Evolutionary conservation across 179 eudicot genomes (phyloP).

Genomic region (Vitellaria paradoxa): DNA sequence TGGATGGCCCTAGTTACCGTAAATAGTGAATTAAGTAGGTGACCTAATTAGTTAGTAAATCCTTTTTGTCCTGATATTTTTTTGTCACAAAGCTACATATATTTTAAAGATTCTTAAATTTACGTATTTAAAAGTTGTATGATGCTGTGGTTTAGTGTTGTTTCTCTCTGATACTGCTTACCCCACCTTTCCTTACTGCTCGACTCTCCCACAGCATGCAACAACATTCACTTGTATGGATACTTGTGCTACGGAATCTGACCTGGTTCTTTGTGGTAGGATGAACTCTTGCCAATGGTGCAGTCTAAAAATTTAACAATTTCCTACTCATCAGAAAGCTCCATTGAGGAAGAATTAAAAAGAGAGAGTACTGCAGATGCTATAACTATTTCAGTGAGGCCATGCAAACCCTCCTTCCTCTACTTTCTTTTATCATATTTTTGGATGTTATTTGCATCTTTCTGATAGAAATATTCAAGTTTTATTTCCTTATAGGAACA

Average conservation of each 20-base stretch:
- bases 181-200: too few species aligned
- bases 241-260: neutral
- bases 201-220: neutral
- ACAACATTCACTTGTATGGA: conserved; percentile 7
- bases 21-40: neutral
- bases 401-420: too few species aligned
- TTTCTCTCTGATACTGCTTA: too few species aligned
- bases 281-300: conserved; percentile 88
- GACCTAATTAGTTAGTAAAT: neutral
- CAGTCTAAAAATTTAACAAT: conserved; percentile 73
- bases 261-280: conserved; percentile 46
- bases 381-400: conserved; percentile 75
- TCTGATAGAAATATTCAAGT: neutral
- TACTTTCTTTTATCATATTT: too few species aligned
- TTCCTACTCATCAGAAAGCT: conserved; percentile 91
- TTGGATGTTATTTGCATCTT: too few species aligned
- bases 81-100: neutral
- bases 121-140: too few species aligned
- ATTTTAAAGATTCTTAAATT: too few species aligned
- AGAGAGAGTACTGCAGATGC: conserved; percentile 99
- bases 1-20: too few species aligned
- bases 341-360: too few species aligned
- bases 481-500: neutral
- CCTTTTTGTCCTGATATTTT: neutral
- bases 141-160: neutral